Evolutionary conservation across 129 eudicot species (phyloP).

Genomic region (Flaveria brownii): DNA sequence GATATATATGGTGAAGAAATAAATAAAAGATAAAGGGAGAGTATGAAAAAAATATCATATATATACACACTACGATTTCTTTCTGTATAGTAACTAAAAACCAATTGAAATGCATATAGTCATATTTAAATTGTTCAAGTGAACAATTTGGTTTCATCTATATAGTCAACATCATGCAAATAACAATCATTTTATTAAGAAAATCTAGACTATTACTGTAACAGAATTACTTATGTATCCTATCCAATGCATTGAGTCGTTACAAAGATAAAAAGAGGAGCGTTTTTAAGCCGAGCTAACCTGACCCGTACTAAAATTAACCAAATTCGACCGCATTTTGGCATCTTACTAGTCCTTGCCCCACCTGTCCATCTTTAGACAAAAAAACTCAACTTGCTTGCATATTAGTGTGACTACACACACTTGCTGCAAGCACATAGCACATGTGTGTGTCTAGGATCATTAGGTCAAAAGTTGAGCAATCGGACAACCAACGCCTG

Average conservation of each 20-base stretch:
- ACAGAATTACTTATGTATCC: too few species aligned
- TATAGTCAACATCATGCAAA: too few species aligned
- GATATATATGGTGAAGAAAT: too few species aligned
- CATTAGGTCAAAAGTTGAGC: not conserved
- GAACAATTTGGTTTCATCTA: too few species aligned
- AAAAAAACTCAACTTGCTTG: not conserved
- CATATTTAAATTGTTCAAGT: too few species aligned
- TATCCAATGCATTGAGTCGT: not conserved
- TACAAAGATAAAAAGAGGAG: not conserved
- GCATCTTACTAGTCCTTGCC: not conserved
- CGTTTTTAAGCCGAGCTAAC: not conserved
- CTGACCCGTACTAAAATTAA: not conserved
- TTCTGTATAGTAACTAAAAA: too few species aligned
- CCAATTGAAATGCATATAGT: too few species aligned
- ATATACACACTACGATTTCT: too few species aligned
- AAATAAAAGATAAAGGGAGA: too few species aligned
- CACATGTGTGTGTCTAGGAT: slow-evolving; percentile 9
- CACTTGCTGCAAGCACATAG: not conserved
- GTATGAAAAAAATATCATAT: too few species aligned
- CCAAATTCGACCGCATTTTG: not conserved
- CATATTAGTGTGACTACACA: slow-evolving; percentile 2
- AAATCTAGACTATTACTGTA: too few species aligned
- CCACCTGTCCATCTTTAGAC: not conserved
- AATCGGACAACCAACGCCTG: slow-evolving; percentile 1
- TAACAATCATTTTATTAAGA: too few species aligned